phyloP scores from a whole-genome alignment of 345 rosid genomes.

The Populus nigra region DNA sequence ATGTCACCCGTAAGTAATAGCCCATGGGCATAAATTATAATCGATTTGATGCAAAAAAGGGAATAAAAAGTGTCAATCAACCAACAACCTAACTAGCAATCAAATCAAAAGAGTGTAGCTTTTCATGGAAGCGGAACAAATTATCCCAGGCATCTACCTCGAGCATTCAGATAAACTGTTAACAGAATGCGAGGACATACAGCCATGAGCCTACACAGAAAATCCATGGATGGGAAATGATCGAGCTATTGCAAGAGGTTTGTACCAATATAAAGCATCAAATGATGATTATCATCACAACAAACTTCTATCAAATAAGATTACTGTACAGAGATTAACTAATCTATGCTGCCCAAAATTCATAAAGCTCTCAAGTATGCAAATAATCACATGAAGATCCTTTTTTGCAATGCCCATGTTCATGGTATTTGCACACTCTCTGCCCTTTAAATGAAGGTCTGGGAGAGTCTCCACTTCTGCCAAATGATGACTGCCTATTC shows the following conservation, averaged over 20 bases:
- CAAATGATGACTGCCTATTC: conserved; percentile 52
- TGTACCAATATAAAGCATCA: conserved; percentile 12
- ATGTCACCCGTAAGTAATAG: background rate
- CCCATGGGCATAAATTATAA: background rate
- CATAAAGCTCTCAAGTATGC: conserved; percentile 39
- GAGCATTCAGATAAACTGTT: background rate
- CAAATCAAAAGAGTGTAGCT: background rate
- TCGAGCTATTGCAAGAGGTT: conserved; percentile 6
- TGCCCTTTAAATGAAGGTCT: conserved; percentile 49
- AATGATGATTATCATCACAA: conserved; percentile 1
- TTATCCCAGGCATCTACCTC: background rate
- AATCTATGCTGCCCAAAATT: conserved; percentile 21
- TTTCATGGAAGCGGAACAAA: background rate
- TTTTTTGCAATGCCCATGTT: conserved; percentile 67
- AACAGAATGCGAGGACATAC: background rate
- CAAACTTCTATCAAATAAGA: conserved; percentile 3
- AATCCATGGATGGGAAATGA: background rate
- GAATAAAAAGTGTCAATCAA: background rate
- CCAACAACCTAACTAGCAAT: background rate
- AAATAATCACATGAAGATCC: conserved; percentile 70
- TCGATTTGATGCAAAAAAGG: background rate
- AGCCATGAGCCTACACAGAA: background rate
- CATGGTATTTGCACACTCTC: conserved; percentile 56
- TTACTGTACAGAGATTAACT: conserved; percentile 37
- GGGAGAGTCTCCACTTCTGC: conserved; percentile 41